Conservation (phyloP, 225 moss, liverwort and hornwort species). For the Physcomitrellopsis africana region DNA sequence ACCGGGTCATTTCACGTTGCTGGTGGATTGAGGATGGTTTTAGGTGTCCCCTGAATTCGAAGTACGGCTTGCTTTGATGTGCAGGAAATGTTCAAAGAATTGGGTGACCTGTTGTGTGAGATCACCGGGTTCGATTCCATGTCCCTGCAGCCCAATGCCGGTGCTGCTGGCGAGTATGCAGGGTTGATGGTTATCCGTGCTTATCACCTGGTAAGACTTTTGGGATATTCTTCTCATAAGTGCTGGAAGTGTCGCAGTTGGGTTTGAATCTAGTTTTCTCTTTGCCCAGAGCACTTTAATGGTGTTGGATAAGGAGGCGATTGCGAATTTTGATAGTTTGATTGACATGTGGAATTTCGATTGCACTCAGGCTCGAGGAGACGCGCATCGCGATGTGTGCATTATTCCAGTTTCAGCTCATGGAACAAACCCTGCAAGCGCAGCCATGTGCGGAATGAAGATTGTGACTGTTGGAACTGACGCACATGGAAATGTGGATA, state of each 20-base stretch:
- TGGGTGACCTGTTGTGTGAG: slow-evolving; percentile 88
- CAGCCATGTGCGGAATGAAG: slow-evolving; percentile 99
- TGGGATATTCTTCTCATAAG: neutral
- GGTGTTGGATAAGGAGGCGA: neutral
- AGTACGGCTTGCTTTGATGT: neutral
- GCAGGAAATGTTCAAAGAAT: slow-evolving; percentile 88
- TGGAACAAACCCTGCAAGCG: slow-evolving; percentile 97
- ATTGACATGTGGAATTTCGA: neutral
- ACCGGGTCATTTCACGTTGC: neutral
- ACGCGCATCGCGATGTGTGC: slow-evolving; percentile 80
- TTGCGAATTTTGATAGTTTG: neutral
- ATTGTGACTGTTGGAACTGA: slow-evolving; percentile 90
- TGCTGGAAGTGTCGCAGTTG: neutral
- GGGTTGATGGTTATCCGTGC: slow-evolving; percentile 96
- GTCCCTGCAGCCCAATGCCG: slow-evolving; percentile 98
- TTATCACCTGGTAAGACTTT: slow-evolving; percentile 71
- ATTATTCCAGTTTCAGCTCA: slow-evolving; percentile 97
- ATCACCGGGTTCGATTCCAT: slow-evolving; percentile 97
- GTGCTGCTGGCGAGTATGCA: slow-evolving; percentile 93
- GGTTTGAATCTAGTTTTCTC: neutral
- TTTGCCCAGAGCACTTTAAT: neutral
- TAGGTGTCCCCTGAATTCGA: no score
- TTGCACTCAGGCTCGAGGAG: slow-evolving; percentile 75
- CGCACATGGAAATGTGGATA: slow-evolving; percentile 81
- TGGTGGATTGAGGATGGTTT: neutral